Conservation (phyloP, 1,284 basidiomycete species). For the Blastosporella zonata region DNA sequence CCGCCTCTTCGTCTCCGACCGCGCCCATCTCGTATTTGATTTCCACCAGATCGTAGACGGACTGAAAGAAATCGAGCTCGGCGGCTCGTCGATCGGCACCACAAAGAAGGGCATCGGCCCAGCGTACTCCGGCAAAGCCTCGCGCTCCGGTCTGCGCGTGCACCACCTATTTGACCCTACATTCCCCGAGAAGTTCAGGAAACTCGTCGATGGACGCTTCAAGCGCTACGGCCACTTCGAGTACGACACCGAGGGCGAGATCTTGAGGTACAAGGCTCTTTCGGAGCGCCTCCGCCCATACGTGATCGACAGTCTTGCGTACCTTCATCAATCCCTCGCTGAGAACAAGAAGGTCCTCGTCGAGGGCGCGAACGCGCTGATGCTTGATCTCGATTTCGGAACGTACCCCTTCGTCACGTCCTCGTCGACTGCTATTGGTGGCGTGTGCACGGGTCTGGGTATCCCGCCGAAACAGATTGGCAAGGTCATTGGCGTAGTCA, state of each 20-base stretch:
- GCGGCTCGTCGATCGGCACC: constrained; percentile 93
- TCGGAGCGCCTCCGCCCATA: constrained; percentile 86
- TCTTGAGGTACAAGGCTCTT: constrained; percentile 85
- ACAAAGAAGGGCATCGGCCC: constrained; percentile 99
- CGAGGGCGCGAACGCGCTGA: constrained; percentile 96
- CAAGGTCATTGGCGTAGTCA: constrained; percentile 87
- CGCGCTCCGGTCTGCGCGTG: constrained; percentile 91
- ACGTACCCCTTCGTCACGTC: constrained; percentile 98
- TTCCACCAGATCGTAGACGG: constrained; percentile 99
- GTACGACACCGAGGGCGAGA: constrained; percentile 98
- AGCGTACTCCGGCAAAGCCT: constrained; percentile 97
- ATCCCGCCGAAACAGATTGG: constrained; percentile 89
- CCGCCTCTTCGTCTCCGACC: constrained; percentile 91
- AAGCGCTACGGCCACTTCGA: constrained; percentile 99
- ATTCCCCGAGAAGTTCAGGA: constrained; percentile 93
- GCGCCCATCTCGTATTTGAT: constrained; percentile 96
- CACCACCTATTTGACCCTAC: constrained; percentile 94
- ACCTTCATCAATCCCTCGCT: constrained; percentile 79
- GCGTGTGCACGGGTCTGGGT: constrained; percentile 94
- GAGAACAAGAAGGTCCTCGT: constrained; percentile 83
- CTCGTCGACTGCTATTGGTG: constrained; percentile 90
- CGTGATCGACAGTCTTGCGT: constrained; percentile 86
- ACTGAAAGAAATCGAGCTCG: constrained; percentile 96
- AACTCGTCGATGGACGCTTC: constrained; percentile 94
- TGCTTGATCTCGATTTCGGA: constrained; percentile 98